phyloP scores from a whole-genome alignment of 257 asterid species.

The Salvia miltiorrhiza region DNA sequence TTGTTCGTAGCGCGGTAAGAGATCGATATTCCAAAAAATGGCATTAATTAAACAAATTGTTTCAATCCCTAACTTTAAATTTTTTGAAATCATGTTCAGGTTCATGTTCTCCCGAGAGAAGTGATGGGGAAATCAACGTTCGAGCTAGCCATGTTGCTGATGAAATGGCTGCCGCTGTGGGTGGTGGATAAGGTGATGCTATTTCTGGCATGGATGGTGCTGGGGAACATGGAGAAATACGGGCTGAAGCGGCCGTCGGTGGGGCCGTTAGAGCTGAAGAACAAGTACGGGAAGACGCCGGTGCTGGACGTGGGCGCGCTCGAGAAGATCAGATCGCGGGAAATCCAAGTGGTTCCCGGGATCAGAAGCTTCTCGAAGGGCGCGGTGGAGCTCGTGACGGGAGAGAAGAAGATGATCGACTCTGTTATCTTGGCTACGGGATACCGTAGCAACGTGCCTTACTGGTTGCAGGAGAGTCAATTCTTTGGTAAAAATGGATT shows the following conservation, averaged over 20 bases:
- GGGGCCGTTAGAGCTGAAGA: constrained; percentile 64
- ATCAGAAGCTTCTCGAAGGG: constrained; percentile 37
- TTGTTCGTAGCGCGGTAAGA: constrained; percentile 53
- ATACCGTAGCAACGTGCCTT: constrained; percentile 64
- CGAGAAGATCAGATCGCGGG: constrained; percentile 49
- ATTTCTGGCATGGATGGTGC: constrained; percentile 40
- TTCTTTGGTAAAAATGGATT: constrained; percentile 52
- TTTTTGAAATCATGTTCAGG: constrained; percentile 25
- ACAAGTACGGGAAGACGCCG: constrained; percentile 61
- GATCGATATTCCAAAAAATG: background rate
- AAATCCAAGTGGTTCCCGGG: constrained; percentile 52
- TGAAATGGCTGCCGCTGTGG: constrained; percentile 71
- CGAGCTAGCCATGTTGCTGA: constrained; percentile 47
- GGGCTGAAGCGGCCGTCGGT: constrained; percentile 51
- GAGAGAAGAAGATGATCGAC: constrained; percentile 38
- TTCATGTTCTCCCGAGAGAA: constrained; percentile 67
- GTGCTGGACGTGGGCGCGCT: constrained; percentile 68
- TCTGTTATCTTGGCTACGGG: constrained; percentile 66
- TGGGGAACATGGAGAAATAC: constrained; percentile 47
- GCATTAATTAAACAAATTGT: too few relatives aligned
- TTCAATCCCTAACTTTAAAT: background rate
- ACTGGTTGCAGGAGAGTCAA: constrained; percentile 50
- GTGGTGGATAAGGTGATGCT: constrained; percentile 57
- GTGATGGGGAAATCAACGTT: constrained; percentile 59
- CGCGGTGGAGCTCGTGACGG: constrained; percentile 41